These are phyloP conservation scores for Insectozyma bohioensis DNA, from an alignment of 1,139 yeast species.

Conservation along the genomic window DNA sequence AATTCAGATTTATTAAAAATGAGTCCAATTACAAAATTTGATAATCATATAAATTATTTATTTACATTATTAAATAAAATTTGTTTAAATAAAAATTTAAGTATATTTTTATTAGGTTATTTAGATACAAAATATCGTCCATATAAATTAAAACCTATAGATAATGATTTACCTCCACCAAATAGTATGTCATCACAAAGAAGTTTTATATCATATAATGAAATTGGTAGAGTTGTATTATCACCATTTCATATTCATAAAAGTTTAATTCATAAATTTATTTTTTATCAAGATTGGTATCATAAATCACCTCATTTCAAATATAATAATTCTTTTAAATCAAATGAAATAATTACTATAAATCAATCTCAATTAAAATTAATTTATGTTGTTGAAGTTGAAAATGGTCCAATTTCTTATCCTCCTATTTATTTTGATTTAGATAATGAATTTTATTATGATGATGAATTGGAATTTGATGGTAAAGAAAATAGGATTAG, in stretches of 20 bases:
- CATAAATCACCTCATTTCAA: conserved; percentile 26
- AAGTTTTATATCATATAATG: conserved; percentile 6
- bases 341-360: conserved; percentile 5
- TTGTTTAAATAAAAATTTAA: conserved; percentile 24
- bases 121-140: conserved; percentile 28
- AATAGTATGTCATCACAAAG: conserved; percentile 7
- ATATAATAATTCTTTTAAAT: conserved; percentile 11
- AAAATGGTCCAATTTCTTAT: conserved; percentile 13
- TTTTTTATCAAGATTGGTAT: conserved; percentile 42
- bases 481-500: conserved; percentile 4
- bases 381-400: conserved; percentile 24
- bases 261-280: conserved; percentile 23
- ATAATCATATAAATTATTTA: conserved; percentile 30
- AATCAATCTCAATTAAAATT: conserved; percentile 17
- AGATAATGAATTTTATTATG: conserved; percentile 16
- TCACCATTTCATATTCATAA: conserved; percentile 16
- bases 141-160: conserved; percentile 8
- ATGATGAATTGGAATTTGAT: conserved; percentile 2
- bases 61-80: conserved; percentile 26
- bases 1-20: conserved; percentile 31
- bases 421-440: conserved; percentile 26
- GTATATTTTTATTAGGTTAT: conserved; percentile 32
- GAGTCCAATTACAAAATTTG: conserved; percentile 33
- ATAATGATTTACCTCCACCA: neutral
- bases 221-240: conserved; percentile 21